Base-by-base conservation (phyloP, 2,329 filamentous ascomycete species). In the Apiospora koreana region DNA sequence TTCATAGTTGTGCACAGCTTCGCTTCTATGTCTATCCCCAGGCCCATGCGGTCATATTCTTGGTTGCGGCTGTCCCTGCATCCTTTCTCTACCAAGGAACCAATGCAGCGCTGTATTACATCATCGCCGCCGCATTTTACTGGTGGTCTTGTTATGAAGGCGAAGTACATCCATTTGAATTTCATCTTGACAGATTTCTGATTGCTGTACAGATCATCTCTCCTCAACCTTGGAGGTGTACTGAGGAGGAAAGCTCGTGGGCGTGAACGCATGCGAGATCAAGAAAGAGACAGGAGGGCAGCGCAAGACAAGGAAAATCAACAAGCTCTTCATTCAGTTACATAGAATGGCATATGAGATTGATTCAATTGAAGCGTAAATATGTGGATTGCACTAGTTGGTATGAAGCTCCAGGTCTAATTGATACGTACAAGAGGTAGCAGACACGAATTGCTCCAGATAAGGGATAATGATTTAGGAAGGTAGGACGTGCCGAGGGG, bases 261-360 rank as follows among this genome's bases (percentile, higher is more conserved):
- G 35, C 35, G 35, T 38, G 35, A 38, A 38, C 35, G 35, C 35
- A 38, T 38, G 35, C 35, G 35, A 38, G 35, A 38, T 38, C 35
- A 38, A 38, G 35, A 38, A 38, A 38, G 35, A 38, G 35, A 38
- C 35, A 45, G 70, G 67, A 65, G 25, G 64, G 68, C 50, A 14
- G 68, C 68, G 46, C 62, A 64, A 69, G 68, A 72, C 31, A 48
- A 42, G 48, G 68, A 48, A 8, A 58, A 71, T 68, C 69, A 72
- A 50, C 68, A 72, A 54, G 71, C 68, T n/a, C 68, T 74, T 25
- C 71, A 25, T 65, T 14, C 62, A 25, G 12, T 42, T 42, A 42
- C 41, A 42, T 42, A 42, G 41, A 10, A 42, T 42, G 41, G 41
- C 41, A 42, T 42, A 42, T 42, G 41, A 42, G 41, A 42, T 42